A percentile compares a stretch with the other conserved stretches of the same genome.
Conservation (phyloP, 148 eudicot species). For the Vaccinium macrocarpon region DNA sequence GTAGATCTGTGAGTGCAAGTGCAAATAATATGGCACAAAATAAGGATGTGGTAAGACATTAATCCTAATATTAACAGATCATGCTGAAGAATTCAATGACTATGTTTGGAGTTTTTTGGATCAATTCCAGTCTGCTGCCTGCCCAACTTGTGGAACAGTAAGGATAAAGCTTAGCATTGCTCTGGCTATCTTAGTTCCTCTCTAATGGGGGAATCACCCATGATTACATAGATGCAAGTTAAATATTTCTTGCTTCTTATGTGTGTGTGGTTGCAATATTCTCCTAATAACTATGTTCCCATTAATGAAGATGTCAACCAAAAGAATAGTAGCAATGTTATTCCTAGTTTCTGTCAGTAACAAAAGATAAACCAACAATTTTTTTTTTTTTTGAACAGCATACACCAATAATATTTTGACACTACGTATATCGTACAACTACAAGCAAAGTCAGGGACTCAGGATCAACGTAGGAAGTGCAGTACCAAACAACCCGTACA, state of each 20-base stretch:
- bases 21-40: background rate
- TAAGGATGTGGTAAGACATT: background rate
- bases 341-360: background rate
- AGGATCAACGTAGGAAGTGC: background rate
- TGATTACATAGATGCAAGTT: background rate
- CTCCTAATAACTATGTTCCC: background rate
- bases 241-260: background rate
- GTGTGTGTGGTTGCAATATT: background rate
- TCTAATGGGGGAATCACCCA: background rate
- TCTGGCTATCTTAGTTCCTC: background rate
- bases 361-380: background rate
- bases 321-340: background rate
- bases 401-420: background rate
- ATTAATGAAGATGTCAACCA: background rate
- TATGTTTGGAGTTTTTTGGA: background rate
- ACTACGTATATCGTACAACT: background rate
- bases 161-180: background rate
- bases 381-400: background rate
- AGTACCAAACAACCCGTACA: background rate
- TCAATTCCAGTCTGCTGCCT: background rate
- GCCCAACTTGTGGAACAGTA: background rate
- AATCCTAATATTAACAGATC: background rate
- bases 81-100: background rate
- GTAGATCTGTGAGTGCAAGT: background rate
- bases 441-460: background rate